phyloP scores from a whole-genome alignment of 345 rosid genomes.

The Syzygium aqueum region DNA sequence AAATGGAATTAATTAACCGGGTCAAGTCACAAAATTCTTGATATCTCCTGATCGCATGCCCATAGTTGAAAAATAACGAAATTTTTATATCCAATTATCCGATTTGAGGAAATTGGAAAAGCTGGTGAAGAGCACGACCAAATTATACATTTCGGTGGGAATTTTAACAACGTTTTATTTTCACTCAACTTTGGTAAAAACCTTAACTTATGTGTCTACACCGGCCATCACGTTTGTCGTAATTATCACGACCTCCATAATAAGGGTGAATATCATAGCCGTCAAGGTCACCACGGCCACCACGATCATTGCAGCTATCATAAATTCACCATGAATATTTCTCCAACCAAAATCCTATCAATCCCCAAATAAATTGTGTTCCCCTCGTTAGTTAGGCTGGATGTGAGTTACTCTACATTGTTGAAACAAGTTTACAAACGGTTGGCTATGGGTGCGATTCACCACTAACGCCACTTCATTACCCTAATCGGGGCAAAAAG shows the following conservation, averaged over 20 bases:
- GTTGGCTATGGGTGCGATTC: background rate
- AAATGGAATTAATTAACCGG: background rate
- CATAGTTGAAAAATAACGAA: background rate
- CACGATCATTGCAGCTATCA: too few species aligned
- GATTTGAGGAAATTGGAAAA: background rate
- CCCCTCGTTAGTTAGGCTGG: background rate
- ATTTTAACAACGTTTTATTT: background rate
- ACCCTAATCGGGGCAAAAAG: background rate
- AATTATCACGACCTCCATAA: too few species aligned
- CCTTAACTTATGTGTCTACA: background rate
- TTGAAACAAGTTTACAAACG: background rate
- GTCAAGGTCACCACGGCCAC: background rate
- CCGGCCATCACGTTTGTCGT: background rate
- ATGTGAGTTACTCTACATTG: background rate
- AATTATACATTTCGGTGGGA: background rate
- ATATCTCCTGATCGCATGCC: background rate
- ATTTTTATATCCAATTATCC: background rate
- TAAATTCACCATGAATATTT: background rate
- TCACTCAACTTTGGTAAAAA: background rate
- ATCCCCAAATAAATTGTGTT: background rate
- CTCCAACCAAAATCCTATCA: background rate
- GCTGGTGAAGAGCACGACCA: rapidly evolving
- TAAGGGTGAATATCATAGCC: background rate
- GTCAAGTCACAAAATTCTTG: background rate
- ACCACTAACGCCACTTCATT: background rate